A percentile compares a stretch with the other conserved stretches of the same genome.
Evolutionary conservation across 2,329 filamentous ascomycete genomes (phyloP).

Genomic region (Colletotrichum sp.): DNA sequence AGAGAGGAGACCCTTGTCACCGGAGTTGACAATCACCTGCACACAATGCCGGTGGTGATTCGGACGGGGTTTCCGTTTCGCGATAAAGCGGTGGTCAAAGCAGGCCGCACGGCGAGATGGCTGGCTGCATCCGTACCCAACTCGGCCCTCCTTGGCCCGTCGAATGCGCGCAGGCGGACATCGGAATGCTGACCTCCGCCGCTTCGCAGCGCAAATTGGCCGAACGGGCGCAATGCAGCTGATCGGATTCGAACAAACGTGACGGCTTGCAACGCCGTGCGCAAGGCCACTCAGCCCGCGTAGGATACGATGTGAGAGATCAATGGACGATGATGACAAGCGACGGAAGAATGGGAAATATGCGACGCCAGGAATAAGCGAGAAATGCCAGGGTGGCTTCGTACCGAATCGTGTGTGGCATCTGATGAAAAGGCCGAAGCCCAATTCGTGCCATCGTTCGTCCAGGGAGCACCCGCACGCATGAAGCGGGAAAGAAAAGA

Average conservation of each 20-base stretch:
- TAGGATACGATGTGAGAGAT: neutral
- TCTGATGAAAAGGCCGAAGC: neutral
- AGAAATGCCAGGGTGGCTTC: neutral
- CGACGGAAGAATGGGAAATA: neutral
- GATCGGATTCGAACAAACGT: neutral
- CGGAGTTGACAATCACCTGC: conserved; percentile 1
- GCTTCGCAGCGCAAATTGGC: neutral
- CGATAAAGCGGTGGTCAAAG: conserved; percentile 6
- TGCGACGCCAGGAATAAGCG: neutral
- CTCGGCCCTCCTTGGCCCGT: neutral
- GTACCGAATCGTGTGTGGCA: neutral
- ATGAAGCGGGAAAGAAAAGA: neutral
- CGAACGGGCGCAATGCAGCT: neutral
- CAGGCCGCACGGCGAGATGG: neutral
- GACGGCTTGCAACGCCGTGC: neutral
- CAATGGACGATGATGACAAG: neutral
- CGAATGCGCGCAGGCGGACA: neutral
- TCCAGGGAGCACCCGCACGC: neutral
- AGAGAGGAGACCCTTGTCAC: neutral
- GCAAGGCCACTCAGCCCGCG: neutral
- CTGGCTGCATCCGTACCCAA: conserved; percentile 21
- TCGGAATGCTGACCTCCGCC: conserved; percentile 3
- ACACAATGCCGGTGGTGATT: conserved; percentile 10
- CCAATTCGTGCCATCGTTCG: neutral
- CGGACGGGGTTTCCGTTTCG: conserved; percentile 12